Percentiles rank a stretch among this genome's conserved stretches.
Conservation (phyloP, 192 early-diverging fungal genomes). For the Coemansia sp. region DNA sequence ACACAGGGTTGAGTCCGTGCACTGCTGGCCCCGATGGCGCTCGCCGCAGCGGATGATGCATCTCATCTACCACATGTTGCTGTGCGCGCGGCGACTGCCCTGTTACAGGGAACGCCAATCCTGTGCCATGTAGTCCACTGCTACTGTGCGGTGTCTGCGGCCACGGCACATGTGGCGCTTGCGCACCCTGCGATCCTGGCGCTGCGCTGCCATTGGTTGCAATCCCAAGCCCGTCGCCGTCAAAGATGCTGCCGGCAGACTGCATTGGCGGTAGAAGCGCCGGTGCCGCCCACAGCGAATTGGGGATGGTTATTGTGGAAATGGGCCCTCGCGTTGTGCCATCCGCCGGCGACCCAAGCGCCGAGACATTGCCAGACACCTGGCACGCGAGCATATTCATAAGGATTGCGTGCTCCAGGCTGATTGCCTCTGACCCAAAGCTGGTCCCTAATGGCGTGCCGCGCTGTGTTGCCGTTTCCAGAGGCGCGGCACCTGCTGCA, state of each 20-base stretch:
- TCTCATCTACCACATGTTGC: conserved; percentile 18
- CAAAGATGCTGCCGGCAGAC: conserved; percentile 5
- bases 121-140: background rate
- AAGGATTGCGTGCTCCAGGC: conserved; percentile 85
- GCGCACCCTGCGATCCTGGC: conserved; percentile 9
- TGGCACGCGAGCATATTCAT: conserved; percentile 82
- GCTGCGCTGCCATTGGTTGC: conserved; percentile 12
- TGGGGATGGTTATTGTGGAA: conserved; percentile 49
- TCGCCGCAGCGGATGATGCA: conserved; percentile 31
- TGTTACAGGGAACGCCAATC: conserved; percentile 11
- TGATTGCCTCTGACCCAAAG: conserved; percentile 87
- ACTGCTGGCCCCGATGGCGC: conserved; percentile 49
- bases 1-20: conserved; percentile 51
- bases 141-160: background rate
- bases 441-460: conserved; percentile 23
- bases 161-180: conserved; percentile 30
- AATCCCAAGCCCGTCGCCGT: background rate
- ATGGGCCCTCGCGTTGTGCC: conserved; percentile 21
- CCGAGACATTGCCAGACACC: conserved; percentile 41
- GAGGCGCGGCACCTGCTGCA: conserved; percentile 1
- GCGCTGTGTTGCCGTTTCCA: conserved; percentile 16
- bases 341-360: conserved; percentile 12
- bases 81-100: conserved; percentile 17
- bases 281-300: conserved; percentile 42
- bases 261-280: conserved; percentile 10